Conservation (phyloP, 129 eudicot genomes). For the Pseudognaphalium luteoalbum region DNA sequence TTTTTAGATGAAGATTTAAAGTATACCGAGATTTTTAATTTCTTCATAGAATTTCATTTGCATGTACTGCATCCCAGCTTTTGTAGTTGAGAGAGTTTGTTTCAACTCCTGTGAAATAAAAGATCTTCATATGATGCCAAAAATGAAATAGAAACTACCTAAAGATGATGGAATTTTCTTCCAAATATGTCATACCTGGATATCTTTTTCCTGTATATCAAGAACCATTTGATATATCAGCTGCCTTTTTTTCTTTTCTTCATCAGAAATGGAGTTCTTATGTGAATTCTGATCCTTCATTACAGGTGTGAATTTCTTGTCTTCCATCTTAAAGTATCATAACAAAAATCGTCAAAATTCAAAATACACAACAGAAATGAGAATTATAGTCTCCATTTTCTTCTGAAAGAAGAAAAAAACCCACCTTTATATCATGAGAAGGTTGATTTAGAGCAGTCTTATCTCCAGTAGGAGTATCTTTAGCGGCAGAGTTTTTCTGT, state of each 20-base stretch:
- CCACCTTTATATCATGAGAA: constrained; percentile 51
- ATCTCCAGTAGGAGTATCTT: constrained; percentile 40
- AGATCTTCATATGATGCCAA: not conserved
- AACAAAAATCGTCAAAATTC: constrained; percentile 10
- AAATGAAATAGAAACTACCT: not conserved
- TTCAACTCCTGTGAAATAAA: constrained; percentile 64
- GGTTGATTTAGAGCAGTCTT: constrained; percentile 30
- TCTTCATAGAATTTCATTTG: constrained; percentile 87
- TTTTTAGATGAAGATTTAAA: not conserved
- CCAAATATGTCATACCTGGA: constrained; percentile 49
- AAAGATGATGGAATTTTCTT: constrained; percentile 8
- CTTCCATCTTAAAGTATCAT: constrained; percentile 35
- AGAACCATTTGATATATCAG: constrained; percentile 56
- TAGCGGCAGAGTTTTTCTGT: constrained; percentile 53
- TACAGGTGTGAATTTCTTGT: constrained; percentile 25
- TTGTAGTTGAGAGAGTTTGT: constrained; percentile 72
- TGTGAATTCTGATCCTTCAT: constrained; percentile 35
- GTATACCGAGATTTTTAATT: constrained; percentile 76
- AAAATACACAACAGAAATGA: not conserved
- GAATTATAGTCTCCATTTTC: not conserved
- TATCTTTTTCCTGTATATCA: constrained; percentile 68
- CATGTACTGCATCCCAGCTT: constrained; percentile 87
- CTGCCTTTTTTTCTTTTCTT: constrained; percentile 46
- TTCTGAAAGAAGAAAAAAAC: not conserved
- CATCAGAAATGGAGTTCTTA: constrained; percentile 38